Conservation (phyloP, 2,329 filamentous ascomycete genomes). For the Pseudogymnoascus sp. region DNA sequence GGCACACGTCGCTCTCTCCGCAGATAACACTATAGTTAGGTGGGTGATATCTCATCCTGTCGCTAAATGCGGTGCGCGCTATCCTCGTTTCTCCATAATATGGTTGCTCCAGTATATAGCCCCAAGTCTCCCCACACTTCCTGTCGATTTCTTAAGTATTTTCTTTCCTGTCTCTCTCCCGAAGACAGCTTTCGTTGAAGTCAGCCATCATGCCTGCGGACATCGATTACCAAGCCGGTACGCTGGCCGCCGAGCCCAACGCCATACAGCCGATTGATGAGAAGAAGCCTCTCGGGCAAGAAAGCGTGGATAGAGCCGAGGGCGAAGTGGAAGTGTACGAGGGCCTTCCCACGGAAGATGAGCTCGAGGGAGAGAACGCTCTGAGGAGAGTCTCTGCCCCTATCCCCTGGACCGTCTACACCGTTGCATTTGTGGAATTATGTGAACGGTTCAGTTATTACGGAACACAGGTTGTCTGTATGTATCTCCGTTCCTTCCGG, state of each 20-base stretch:
- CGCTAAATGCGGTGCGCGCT: background rate
- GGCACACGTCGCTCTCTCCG: background rate
- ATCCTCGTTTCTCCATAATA: background rate
- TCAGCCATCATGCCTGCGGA: slow-evolving; percentile 2
- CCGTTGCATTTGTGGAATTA: slow-evolving; percentile 55
- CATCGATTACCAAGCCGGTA: background rate
- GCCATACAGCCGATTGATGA: background rate
- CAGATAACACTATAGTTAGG: background rate
- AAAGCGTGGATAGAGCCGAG: background rate
- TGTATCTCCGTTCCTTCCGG: slow-evolving; percentile 22
- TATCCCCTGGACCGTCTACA: slow-evolving; percentile 30
- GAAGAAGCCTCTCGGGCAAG: background rate
- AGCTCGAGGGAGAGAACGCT: slow-evolving; percentile 8
- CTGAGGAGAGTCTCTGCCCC: slow-evolving; percentile 12
- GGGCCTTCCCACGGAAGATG: slow-evolving; percentile 10
- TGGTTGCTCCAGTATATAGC: slow-evolving; percentile 8
- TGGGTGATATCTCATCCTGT: slow-evolving; percentile 1
- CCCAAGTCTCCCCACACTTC: slow-evolving; percentile 3
- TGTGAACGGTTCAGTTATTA: slow-evolving; percentile 61
- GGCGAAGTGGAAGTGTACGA: slow-evolving; percentile 5
- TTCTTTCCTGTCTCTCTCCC: background rate
- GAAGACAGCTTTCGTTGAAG: slow-evolving; percentile 5
- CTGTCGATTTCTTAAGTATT: background rate
- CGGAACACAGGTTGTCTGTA: slow-evolving; percentile 53
- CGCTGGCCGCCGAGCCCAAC: background rate